These are phyloP conservation scores for Geotrichum macrosporum DNA, from an alignment of 1,139 yeast species.

Conservation along the genomic window DNA sequence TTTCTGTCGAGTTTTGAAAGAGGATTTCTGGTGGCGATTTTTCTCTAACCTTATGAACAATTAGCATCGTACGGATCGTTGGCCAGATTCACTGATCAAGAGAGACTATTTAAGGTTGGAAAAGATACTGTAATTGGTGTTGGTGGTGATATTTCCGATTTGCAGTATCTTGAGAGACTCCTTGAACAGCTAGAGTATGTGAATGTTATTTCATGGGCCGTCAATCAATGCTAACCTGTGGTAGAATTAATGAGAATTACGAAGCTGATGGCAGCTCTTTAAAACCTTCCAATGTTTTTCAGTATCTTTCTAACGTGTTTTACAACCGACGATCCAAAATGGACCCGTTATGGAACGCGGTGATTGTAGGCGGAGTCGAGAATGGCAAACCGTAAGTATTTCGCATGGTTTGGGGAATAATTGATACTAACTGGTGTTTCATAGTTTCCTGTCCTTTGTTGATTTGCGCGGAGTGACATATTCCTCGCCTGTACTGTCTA, in stretches of 20 bases:
- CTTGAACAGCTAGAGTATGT: slow-evolving; percentile 64
- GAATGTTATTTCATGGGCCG: too few relatives aligned
- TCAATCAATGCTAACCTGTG: too few relatives aligned
- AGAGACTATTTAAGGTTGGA: slow-evolving; percentile 81
- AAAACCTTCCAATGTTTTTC: slow-evolving; percentile 83
- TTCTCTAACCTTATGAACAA: not conserved
- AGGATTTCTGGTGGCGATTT: slow-evolving; percentile 8
- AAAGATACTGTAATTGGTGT: slow-evolving; percentile 83
- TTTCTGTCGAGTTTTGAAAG: slow-evolving; percentile 9
- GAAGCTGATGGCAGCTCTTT: slow-evolving; percentile 76
- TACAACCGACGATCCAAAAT: slow-evolving; percentile 85
- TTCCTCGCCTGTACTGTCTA: slow-evolving; percentile 83
- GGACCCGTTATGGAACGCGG: slow-evolving; percentile 96
- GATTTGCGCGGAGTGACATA: slow-evolving; percentile 90
- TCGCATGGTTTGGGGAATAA: too few relatives aligned
- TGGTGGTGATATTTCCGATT: slow-evolving; percentile 92
- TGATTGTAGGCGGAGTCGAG: slow-evolving; percentile 83
- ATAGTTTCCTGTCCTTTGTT: slow-evolving; percentile 65
- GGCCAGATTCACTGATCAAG: slow-evolving; percentile 78
- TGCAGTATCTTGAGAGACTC: slow-evolving; percentile 73
- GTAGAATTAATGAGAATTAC: slow-evolving; percentile 62
- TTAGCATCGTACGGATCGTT: slow-evolving; percentile 78
- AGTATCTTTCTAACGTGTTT: slow-evolving; percentile 77
- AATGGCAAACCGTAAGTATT: slow-evolving; percentile 42
- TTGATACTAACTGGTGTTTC: slow-evolving; percentile 6